Evolutionary conservation across 2,329 filamentous ascomycete species (phyloP).

Genomic region (Corinectria fuckeliana): DNA sequence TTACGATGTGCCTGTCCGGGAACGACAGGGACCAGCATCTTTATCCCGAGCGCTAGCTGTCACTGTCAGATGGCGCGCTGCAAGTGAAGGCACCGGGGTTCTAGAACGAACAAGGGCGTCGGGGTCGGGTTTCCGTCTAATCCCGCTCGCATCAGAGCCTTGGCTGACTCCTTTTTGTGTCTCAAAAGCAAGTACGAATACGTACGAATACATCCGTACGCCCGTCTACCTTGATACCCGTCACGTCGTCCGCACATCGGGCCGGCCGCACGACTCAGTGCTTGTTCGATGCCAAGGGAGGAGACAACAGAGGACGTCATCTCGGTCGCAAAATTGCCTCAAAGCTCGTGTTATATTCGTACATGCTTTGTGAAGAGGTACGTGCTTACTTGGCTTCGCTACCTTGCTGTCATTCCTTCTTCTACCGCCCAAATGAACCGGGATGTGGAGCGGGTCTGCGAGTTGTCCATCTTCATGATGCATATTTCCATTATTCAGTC

Average conservation of each 20-base stretch:
- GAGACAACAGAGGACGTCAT: slow-evolving; percentile 11
- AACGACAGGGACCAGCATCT: slow-evolving; percentile 19
- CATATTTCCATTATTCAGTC: background rate
- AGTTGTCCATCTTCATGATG: background rate
- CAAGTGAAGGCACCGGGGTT: slow-evolving; percentile 8
- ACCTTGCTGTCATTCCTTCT: background rate
- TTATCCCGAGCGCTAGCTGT: slow-evolving; percentile 8
- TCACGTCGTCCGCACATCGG: slow-evolving; percentile 9
- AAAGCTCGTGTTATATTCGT: slow-evolving; percentile 14
- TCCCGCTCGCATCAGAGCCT: background rate
- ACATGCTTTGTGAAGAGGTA: too few species aligned
- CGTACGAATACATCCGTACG: background rate
- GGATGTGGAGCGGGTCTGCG: background rate
- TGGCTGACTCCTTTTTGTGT: too few species aligned
- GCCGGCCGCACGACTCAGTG: slow-evolving; percentile 14
- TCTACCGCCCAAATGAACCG: background rate
- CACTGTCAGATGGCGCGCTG: slow-evolving; percentile 24
- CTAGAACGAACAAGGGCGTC: slow-evolving; percentile 11
- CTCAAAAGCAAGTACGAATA: slow-evolving; percentile 10
- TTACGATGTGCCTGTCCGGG: slow-evolving; percentile 20
- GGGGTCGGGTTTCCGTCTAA: slow-evolving; percentile 15
- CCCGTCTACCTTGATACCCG: background rate
- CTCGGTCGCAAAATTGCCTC: slow-evolving; percentile 17
- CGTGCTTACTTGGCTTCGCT: background rate
- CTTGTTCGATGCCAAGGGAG: slow-evolving; percentile 15